Evolutionary conservation across 2,329 filamentous ascomycete species (phyloP).

Genomic region (Colletotrichum cuscutae): DNA sequence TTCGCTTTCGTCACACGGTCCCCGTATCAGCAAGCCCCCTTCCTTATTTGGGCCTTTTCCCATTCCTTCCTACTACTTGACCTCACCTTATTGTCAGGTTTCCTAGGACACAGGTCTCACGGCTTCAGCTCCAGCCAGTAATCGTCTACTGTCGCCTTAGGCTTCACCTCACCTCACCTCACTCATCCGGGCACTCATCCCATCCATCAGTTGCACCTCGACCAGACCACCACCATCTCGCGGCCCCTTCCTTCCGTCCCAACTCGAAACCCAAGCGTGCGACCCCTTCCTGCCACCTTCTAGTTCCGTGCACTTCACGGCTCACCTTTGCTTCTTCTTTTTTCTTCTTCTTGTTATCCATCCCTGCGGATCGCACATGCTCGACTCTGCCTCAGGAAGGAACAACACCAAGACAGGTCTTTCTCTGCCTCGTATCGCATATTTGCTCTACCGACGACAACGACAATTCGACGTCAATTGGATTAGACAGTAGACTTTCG

Average conservation of each 20-base stretch:
- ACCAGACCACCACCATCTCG: not conserved
- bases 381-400: not conserved
- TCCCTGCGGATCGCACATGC: slow-evolving; percentile 1
- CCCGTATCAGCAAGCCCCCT: not conserved
- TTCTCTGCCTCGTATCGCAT: not conserved
- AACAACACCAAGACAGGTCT: slow-evolving; percentile 5
- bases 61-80: not conserved
- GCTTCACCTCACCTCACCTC: not conserved
- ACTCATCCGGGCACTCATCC: no score
- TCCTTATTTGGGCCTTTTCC: slow-evolving; percentile 1
- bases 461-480: not conserved
- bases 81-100: not conserved
- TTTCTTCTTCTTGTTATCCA: not conserved
- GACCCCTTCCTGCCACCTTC: not conserved
- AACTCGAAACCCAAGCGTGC: not conserved
- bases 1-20: not conserved
- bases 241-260: not conserved
- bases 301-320: not conserved
- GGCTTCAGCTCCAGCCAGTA: not conserved
- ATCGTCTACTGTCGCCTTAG: not conserved
- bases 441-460: not conserved
- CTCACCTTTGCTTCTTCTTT: not conserved
- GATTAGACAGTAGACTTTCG: not conserved
- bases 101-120: slow-evolving; percentile 1
- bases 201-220: not conserved